phyloP scores from a whole-genome alignment of 2,329 filamentous ascomycete genomes.

The Cercospora sp. region DNA sequence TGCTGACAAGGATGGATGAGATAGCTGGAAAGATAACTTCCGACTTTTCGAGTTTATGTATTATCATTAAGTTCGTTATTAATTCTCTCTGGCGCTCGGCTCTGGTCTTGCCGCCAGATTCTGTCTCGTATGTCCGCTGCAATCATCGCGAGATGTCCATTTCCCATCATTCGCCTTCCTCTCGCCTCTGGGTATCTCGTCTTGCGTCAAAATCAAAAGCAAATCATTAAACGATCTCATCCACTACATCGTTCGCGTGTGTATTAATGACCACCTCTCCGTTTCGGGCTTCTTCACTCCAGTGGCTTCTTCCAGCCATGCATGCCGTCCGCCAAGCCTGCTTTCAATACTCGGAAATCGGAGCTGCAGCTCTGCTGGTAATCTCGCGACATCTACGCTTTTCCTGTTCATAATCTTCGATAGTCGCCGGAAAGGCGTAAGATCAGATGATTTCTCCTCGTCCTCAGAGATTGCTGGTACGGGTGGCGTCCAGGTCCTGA shows the following conservation, averaged over 20 bases:
- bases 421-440: neutral
- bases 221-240: neutral
- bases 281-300: neutral
- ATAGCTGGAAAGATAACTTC: neutral
- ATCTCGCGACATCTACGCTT: slow-evolving; percentile 1
- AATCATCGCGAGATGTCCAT: too few species aligned
- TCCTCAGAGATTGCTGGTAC: neutral
- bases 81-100: neutral
- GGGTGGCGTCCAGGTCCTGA: slow-evolving; percentile 6
- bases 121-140: neutral
- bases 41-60: neutral
- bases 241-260: neutral
- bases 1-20: neutral
- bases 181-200: neutral
- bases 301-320: slow-evolving; percentile 9
- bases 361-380: slow-evolving; percentile 10
- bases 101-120: neutral
- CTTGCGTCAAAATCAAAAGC: neutral
- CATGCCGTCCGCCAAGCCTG: slow-evolving; percentile 10
- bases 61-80: neutral
- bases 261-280: slow-evolving; percentile 1
- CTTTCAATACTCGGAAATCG: slow-evolving; percentile 17
- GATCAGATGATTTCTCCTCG: neutral
- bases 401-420: neutral
- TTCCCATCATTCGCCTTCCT: neutral